Base-by-base conservation (phyloP, 371 early-diverging fungal genomes). In the Mortierella sp. region DNA sequence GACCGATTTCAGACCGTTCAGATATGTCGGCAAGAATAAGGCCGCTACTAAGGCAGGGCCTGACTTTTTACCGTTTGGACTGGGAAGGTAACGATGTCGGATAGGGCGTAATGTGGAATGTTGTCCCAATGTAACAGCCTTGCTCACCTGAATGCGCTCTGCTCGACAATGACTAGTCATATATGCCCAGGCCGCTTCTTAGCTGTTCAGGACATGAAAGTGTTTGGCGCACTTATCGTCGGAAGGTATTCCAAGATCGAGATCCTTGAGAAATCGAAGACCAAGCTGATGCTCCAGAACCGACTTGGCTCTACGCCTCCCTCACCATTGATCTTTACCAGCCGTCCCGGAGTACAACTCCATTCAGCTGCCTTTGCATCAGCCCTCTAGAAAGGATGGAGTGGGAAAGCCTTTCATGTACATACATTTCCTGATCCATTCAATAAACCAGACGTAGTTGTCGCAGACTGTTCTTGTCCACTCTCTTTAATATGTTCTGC, bases 31-130 rank as follows among this genome's bases (percentile, higher is more conserved):
- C 12, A 55, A 73, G 19, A 46, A 73, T 12, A 83, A 82, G 54
- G 44, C 65, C 1, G 69, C 82, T 0, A 80, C 79, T 17, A 82
- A 82, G 50, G 61, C 81, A 24, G 69, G 77, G 9, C 40, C 51
- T 0, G 82, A 84, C 39, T 83, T 67, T 57, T 37, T 87, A 3
- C 1, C 60, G 1, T 88, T 86, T 68, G 88, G 88, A 19, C 67
- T 85, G 56, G 88, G 88, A 71, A 83, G 67, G 79, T 71, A 34
- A 34, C 7, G 10, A 10, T 10, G 4, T 10, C 34, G n/a, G n/a
- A 25, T 41, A 16, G 55, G 10, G 10, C 34, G 10, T 34, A 10
- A 34, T 34, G 55, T 10, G 34, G 10, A 34, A 7, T 56, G 22
- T 24, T 68, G 3, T 22, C 45, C 13, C 25, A n/a, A n/a, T n/a